phyloP scores from a whole-genome alignment of 2,329 filamentous ascomycete species.

The Alternaria tenuissima region DNA sequence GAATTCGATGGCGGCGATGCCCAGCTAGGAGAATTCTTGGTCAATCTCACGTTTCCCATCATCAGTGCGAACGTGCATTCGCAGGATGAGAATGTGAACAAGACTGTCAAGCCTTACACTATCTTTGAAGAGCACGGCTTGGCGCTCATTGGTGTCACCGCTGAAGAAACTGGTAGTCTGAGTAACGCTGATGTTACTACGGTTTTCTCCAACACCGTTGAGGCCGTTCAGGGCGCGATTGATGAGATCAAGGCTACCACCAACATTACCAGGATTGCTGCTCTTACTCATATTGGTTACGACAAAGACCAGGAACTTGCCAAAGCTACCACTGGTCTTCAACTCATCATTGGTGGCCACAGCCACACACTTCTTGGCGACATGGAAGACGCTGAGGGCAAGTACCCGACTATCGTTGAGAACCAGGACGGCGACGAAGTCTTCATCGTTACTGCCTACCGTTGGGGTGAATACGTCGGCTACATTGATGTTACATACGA shows the following conservation, averaged over 20 bases:
- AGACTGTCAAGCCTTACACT: constrained; percentile 71
- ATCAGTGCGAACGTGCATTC: constrained; percentile 70
- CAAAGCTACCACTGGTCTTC: constrained; percentile 66
- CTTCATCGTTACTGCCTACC: constrained; percentile 72
- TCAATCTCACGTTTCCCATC: constrained; percentile 71
- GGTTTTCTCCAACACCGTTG: constrained; percentile 65
- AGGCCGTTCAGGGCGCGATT: constrained; percentile 67
- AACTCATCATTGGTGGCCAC: constrained; percentile 73
- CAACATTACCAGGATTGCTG: constrained; percentile 70
- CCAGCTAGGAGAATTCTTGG: constrained; percentile 67
- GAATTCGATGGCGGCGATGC: constrained; percentile 73
- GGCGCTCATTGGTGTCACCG: constrained; percentile 71
- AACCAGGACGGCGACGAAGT: constrained; percentile 71
- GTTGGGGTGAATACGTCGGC: constrained; percentile 74
- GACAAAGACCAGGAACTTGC: constrained; percentile 70
- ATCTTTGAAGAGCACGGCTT: constrained; percentile 69
- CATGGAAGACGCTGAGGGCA: constrained; percentile 65
- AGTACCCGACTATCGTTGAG: constrained; percentile 69
- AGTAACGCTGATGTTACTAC: constrained; percentile 67
- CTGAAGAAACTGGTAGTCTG: constrained; percentile 65
- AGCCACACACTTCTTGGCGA: constrained; percentile 66
- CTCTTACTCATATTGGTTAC: constrained; percentile 73
- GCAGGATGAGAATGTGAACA: constrained; percentile 66
- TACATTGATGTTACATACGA: constrained; percentile 74
- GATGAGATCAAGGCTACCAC: constrained; percentile 68